Conservation (phyloP, 495 filamentous ascomycete genomes). For the Xylaria intraflava region DNA sequence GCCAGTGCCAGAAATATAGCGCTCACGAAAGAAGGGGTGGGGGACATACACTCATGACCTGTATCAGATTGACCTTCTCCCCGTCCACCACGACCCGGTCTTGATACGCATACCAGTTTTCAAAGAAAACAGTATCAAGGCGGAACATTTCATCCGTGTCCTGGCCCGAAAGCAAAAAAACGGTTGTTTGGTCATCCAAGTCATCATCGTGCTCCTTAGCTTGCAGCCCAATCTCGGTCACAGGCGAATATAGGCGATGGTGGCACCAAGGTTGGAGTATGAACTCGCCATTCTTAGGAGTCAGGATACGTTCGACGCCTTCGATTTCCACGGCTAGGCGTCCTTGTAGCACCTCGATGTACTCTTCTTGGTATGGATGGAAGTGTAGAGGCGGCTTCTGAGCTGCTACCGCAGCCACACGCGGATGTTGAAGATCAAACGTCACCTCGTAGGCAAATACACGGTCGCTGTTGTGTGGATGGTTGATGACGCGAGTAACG, state of each 20-base stretch:
- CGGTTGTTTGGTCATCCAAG: constrained; percentile 11
- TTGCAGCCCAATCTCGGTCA: background rate
- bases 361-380: constrained; percentile 41
- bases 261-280: constrained; percentile 29
- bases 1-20: background rate
- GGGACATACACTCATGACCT: constrained; percentile 37
- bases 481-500: constrained; percentile 19
- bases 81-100: constrained; percentile 38
- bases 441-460: constrained; percentile 36
- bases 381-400: constrained; percentile 43
- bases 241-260: constrained; percentile 34
- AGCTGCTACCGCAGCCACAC: constrained; percentile 20
- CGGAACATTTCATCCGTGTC: constrained; percentile 26
- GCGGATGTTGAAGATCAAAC: constrained; percentile 29
- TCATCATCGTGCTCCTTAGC: background rate
- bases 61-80: constrained; percentile 36
- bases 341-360: constrained; percentile 33
- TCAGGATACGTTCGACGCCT: constrained; percentile 28
- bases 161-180: constrained; percentile 29
- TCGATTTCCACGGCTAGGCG: constrained; percentile 31
- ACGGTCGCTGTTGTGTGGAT: constrained; percentile 22
- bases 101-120: constrained; percentile 52
- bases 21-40: background rate
- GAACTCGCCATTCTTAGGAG: constrained; percentile 29
- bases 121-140: constrained; percentile 45